Evolutionary conservation across 495 filamentous ascomycete species (phyloP).

Genomic region (Neurospora tetrasperma): DNA sequence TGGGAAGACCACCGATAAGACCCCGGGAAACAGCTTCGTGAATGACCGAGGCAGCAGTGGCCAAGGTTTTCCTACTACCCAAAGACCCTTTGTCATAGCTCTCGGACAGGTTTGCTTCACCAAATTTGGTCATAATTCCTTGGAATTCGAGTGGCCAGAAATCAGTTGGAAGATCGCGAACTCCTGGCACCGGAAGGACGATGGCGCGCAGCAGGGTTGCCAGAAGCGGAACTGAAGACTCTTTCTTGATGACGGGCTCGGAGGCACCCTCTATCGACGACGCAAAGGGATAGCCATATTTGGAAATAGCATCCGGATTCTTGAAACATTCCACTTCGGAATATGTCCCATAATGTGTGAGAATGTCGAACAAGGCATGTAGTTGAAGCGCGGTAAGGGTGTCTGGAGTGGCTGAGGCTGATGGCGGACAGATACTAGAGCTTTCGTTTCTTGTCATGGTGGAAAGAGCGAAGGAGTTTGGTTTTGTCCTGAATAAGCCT

Average conservation of each 20-base stretch:
- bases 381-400: constrained; percentile 39
- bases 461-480: not conserved
- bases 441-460: not conserved
- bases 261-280: not conserved
- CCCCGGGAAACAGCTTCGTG: constrained; percentile 51
- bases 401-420: constrained; percentile 2
- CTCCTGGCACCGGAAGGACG: constrained; percentile 44
- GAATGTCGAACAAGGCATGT: constrained; percentile 53
- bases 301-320: constrained; percentile 38
- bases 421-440: not conserved
- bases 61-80: constrained; percentile 53
- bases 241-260: not conserved
- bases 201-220: constrained; percentile 48
- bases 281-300: constrained; percentile 50
- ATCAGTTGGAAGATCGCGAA: constrained; percentile 42
- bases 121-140: constrained; percentile 40
- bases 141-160: constrained; percentile 47
- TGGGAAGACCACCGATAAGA: constrained; percentile 40
- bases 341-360: constrained; percentile 55
- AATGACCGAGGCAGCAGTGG: constrained; percentile 50
- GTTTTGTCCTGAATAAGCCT: not conserved
- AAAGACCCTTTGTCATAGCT: constrained; percentile 60
- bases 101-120: constrained; percentile 49
- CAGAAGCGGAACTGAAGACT: constrained; percentile 45
- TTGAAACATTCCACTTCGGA: constrained; percentile 52